Evolutionary conservation across 768 basidiomycete genomes (phyloP), one percentile per base, ranked within the genome.

Genomic region (Pleurotus cornucopiae): DNA sequence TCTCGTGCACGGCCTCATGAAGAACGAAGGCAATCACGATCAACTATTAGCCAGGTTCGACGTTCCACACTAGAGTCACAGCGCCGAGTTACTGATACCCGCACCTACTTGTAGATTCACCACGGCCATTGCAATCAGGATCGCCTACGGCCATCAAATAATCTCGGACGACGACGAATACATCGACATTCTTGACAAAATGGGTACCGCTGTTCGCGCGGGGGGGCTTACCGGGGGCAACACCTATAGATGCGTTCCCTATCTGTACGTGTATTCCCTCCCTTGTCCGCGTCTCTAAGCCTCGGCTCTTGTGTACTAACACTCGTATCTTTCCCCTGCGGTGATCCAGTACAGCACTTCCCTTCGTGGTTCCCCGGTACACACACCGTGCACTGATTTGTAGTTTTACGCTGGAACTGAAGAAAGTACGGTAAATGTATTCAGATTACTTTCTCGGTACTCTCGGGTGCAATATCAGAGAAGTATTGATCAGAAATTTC

Each of bases 321-420:
- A 14, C 49, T 26, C 30, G 4, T 2, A 34, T 13, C 30, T 52
- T n/a, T 30, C 30, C 38, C 4, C 25, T 9, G 16, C 46, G 46
- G 5, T 47, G n/a, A 47, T 47, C 13, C 34, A 77, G 76, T 77
- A 49, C 71, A 67, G 61, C 64, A 75, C 49, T 59, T 76, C 13
- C 75, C 75, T 1, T 57, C 40, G 13, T 76, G 75, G 75, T 46
- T 73, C 9, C 76, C 76, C 21, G 76, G 75, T 1, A 66, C 71
- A n/a, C 18, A 18, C 18, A 18, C 18, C 18, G 1, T 18, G 18
- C 18, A 18, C 18, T 18, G 18, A 18, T 18, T 18, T 18, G 18
- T 18, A 18, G 18, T 18, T 18, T 18, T 18, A 18, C 18, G 18
- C 18, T 18, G 18, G 18, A 18, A 18, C 18, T 18, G 18, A 18